A percentile compares a stretch with the other conserved stretches of the same genome.
These are phyloP conservation scores for Xylaria longipes DNA, from an alignment of 495 filamentous ascomycete species.

Conservation along the genomic window DNA sequence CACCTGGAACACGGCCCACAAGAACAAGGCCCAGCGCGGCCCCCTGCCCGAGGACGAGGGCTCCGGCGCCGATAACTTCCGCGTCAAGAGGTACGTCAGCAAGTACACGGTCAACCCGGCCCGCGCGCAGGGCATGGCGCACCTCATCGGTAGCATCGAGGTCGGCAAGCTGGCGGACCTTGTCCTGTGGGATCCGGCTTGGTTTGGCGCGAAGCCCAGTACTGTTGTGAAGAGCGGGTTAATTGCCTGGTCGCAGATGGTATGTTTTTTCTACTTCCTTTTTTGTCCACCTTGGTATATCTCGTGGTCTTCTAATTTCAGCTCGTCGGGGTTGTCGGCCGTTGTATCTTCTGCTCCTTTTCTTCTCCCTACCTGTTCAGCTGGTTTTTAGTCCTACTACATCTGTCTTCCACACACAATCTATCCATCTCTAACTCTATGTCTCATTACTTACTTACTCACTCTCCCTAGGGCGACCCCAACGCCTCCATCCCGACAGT, in stretches of 20 bases:
- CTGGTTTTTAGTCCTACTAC: too few relatives aligned
- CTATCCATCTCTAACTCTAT: neutral
- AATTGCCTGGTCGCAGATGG: slow-evolving; percentile 87
- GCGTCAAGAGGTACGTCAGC: slow-evolving; percentile 91
- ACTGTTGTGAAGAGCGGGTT: slow-evolving; percentile 90
- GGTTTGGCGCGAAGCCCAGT: slow-evolving; percentile 87
- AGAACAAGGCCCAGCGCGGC: slow-evolving; percentile 93
- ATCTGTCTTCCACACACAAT: neutral
- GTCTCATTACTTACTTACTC: neutral
- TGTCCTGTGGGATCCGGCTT: slow-evolving; percentile 84
- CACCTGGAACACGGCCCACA: slow-evolving; percentile 98
- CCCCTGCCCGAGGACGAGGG: slow-evolving; percentile 76
- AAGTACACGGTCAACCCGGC: slow-evolving; percentile 99
- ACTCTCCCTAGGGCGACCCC: slow-evolving; percentile 70
- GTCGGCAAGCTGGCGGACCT: slow-evolving; percentile 91
- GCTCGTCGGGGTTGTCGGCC: neutral
- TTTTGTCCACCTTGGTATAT: neutral
- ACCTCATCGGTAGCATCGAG: slow-evolving; percentile 87
- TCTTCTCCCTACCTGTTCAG: neutral
- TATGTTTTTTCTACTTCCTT: slow-evolving; percentile 42
- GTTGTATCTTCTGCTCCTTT: neutral
- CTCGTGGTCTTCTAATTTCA: neutral
- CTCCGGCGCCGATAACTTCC: slow-evolving; percentile 87
- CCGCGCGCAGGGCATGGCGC: slow-evolving; percentile 90
- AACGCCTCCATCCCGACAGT: slow-evolving; percentile 93